Evolutionary conservation across 139 green algal species (phyloP), one percentile per base, ranked within the genome.

Genomic region (Zygnema cylindricum): DNA sequence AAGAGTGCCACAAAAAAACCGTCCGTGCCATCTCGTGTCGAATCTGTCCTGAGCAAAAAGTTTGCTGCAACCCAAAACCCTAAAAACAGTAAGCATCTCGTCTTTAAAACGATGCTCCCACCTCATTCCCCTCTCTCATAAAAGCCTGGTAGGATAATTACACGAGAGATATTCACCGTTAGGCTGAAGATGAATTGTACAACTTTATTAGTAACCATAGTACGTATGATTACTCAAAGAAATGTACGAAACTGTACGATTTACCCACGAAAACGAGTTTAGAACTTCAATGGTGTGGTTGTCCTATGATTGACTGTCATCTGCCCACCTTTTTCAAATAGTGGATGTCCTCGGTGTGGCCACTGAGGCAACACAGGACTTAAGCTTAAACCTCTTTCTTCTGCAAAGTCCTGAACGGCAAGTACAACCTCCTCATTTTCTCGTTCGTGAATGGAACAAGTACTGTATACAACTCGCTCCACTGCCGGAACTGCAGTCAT

Each of bases 351-450:
- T 0, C 96, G 81, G 2, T 95, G 84, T 0, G 76, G 89, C 96
- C 96, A 98, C 11, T 0, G 33, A 0, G 95, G 95, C 1, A 97
- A 86, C n/a, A 93, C 85, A 7, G 83, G 16, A 39, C 32, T 93
- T 32, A 99, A 91, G 22, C 91, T 16, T 54, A 97, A 96, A 2
- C 96, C 96, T 32, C 77, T 69, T 22, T 39, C 87, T 0, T 57
- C 25, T 2, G 95, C 94, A 16, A 92, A 25, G n/a, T 88, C 81
- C 7, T 97, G 94, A 0, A 94, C 94, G 1, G 94, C 93, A 32
- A 96, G 93, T 40, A 99, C 97, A 1, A 95, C 93, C 0, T 92
- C 90, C 92, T 99, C 97, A 87, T 99, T 99, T 91, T 99, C 97
- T 23, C 85, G 79, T 30, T 84, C 76, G 82, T 99, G 93, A 39